Evolutionary conservation across 176 grass and related monocot species (phyloP).

Genomic region (Triticum turgidum): DNA sequence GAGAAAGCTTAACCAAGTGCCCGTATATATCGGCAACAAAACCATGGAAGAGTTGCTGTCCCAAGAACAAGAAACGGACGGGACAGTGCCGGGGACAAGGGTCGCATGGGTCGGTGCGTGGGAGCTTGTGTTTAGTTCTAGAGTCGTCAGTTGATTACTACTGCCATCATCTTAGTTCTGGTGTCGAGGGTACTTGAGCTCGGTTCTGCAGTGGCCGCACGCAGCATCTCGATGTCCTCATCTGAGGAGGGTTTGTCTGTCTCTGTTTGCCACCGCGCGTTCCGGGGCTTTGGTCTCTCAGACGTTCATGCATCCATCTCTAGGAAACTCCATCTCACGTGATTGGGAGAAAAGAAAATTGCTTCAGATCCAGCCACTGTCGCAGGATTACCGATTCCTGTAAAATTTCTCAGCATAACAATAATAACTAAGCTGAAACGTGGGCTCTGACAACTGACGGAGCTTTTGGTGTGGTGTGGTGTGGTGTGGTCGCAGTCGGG

Average conservation of each 20-base stretch:
- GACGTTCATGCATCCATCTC: conserved; percentile 10
- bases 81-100: neutral
- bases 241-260: conserved; percentile 26
- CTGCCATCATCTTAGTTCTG: neutral
- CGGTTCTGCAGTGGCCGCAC: neutral
- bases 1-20: no score
- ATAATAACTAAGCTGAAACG: neutral
- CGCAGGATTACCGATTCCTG: neutral
- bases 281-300: neutral
- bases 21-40: no score
- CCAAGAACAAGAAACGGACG: neutral
- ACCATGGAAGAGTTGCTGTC: neutral
- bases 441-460: neutral
- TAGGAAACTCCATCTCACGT: neutral
- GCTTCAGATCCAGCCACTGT: neutral
- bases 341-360: neutral
- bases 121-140: conserved; percentile 1
- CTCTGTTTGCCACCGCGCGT: neutral
- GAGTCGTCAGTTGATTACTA: neutral
- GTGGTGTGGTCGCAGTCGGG: conserved; percentile 47
- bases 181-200: neutral
- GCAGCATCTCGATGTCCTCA: conserved; percentile 11
- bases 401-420: neutral
- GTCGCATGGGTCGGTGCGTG: conserved; percentile 39
- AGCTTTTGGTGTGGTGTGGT: neutral